phyloP scores from a whole-genome alignment of 305 asterid species.

The Petunia hybrid region DNA sequence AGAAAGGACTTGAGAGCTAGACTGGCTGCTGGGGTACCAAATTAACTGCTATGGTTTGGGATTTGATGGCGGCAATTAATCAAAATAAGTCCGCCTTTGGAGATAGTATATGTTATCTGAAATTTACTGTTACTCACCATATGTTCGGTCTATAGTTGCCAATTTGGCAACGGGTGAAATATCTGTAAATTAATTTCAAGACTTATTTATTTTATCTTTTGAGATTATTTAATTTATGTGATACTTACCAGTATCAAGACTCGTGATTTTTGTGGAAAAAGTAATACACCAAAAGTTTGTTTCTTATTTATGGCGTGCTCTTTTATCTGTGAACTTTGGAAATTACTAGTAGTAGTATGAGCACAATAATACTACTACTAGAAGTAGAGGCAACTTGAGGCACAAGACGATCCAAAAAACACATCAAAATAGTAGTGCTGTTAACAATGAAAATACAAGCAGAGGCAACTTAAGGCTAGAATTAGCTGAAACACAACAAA shows the following conservation, averaged over 20 bases:
- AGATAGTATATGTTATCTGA: not conserved
- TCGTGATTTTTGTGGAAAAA: not conserved
- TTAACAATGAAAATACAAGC: no score
- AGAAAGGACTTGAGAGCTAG: constrained; percentile 88
- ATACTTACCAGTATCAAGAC: not conserved
- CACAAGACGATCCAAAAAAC: no score
- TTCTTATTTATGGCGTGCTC: no score
- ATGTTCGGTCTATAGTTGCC: not conserved
- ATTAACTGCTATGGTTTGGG: not conserved
- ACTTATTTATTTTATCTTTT: constrained; percentile 18
- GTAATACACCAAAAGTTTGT: not conserved
- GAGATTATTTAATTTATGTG: not conserved
- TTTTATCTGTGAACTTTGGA: no score
- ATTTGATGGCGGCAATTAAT: not conserved
- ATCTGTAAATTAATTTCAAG: constrained; percentile 25
- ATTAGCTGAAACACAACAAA: no score
- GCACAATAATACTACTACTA: no score
- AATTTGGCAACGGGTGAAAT: constrained; percentile 13
- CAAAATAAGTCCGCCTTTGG: not conserved
- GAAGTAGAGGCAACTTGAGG: no score
- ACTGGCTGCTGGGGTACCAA: constrained; percentile 52
- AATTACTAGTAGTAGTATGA: no score
- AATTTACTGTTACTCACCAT: not conserved
- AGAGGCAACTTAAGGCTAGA: no score
- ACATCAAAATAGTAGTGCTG: no score